phyloP scores from a whole-genome alignment of 2,329 filamentous ascomycete genomes.

The Fusarium haematococcum region DNA sequence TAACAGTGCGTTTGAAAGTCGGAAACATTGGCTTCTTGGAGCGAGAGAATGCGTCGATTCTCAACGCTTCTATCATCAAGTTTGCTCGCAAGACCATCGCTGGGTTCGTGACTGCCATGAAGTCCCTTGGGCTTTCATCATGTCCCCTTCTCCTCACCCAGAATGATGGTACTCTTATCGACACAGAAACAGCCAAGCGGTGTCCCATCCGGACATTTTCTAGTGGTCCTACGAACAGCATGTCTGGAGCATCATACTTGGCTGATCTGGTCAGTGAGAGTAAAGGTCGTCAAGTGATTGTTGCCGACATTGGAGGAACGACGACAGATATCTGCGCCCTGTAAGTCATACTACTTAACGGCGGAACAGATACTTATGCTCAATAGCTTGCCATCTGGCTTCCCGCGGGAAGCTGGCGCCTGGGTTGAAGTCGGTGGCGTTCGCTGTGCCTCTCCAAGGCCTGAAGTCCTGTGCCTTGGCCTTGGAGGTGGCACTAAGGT shows the following conservation, averaged over 20 bases:
- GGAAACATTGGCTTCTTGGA: slow-evolving; percentile 64
- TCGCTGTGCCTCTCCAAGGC: neutral
- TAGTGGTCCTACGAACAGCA: slow-evolving; percentile 71
- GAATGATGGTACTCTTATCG: neutral
- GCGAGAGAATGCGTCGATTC: slow-evolving; percentile 71
- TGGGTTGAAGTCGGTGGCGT: neutral
- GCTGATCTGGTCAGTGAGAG: slow-evolving; percentile 47
- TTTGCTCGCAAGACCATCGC: slow-evolving; percentile 67
- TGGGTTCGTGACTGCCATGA: slow-evolving; percentile 64
- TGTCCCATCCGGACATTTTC: slow-evolving; percentile 71
- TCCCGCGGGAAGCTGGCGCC: neutral
- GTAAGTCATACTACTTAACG: neutral
- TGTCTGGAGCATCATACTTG: slow-evolving; percentile 70
- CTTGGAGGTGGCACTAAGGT: neutral
- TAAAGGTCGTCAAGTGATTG: slow-evolving; percentile 54
- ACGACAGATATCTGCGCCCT: slow-evolving; percentile 61
- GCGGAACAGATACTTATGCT: too few relatives aligned
- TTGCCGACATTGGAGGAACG: slow-evolving; percentile 74
- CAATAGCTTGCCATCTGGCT: neutral
- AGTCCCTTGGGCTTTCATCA: neutral
- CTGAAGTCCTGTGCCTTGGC: neutral
- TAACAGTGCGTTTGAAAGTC: neutral
- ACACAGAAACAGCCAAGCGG: slow-evolving; percentile 14
- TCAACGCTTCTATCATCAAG: slow-evolving; percentile 69
- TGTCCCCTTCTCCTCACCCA: neutral